Base-by-base conservation (phyloP, 768 basidiomycete species). In the Boletus barrowsii region DNA sequence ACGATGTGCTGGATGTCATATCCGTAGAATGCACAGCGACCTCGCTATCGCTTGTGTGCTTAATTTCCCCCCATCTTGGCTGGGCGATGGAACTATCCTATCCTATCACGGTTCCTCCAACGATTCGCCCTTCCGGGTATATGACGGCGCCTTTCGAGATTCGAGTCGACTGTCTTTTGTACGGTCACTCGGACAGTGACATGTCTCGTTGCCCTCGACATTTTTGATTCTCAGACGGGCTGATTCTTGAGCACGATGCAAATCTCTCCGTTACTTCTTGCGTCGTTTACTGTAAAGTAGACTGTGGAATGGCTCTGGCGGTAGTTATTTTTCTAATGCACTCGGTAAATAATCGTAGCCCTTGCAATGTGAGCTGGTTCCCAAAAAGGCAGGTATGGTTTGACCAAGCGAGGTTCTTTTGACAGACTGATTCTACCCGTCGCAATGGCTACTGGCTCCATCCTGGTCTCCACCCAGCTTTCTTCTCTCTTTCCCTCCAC, bases 401-500 rank as follows among this genome's bases (percentile, higher is more conserved):
- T 10, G 13, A 36, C 11, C 15, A 15, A 17, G 14, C n/a, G 37
- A 35, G 15, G 26, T 45, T 58, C 22, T 22, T 22, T 22, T 22
- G 22, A 22, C 22, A 22, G 22, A 22, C 22, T 22, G 22, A 22
- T 22, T 22, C 22, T 22, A 39, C 51, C 39, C 18, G 43, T 49
- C 35, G 48, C 46, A 35, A 75, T 73, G 73, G 53, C 60, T 10
- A 39, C 62, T 14, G 49, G 55, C 10, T 51, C 55, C 47, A 56
- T 83, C 56, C 65, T 87, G 32, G 74, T 86, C 51, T 73, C 84
- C 5, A 75, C 83, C 5, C 84, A 86, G 51, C 71, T 90, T 40
- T 89, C 87, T 1, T 81, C 86, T 3, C 74, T 89, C 42, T 83
- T 77, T 60, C 75, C 83, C 4, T 69, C 77, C 13, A 66, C 79